Conservation (phyloP, 345 rosid species). For the Salix viminalis region DNA sequence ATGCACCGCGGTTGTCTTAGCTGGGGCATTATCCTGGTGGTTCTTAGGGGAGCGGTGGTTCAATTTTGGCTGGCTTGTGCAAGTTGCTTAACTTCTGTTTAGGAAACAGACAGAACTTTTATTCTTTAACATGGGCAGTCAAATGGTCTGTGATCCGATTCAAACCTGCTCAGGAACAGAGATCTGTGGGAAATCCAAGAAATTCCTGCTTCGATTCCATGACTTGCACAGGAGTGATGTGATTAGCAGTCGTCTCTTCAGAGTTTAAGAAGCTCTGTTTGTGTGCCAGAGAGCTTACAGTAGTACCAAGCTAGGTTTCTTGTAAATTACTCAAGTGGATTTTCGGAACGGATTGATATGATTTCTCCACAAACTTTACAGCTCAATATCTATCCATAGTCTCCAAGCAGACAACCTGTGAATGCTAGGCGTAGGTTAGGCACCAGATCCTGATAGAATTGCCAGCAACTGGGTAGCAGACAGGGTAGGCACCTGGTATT, state of each 20-base stretch:
- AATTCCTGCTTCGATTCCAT: background rate
- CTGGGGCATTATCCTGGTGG: background rate
- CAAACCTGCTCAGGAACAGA: background rate
- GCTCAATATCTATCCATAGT: background rate
- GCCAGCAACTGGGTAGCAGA: background rate
- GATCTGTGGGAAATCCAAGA: background rate
- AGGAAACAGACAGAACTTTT: conserved; percentile 8
- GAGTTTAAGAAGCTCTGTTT: background rate
- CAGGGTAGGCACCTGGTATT: background rate
- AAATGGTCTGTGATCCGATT: background rate
- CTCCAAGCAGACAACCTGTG: background rate
- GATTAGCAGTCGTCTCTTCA: background rate
- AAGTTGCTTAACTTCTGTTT: conserved; percentile 10
- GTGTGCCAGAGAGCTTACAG: background rate
- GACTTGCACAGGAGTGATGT: background rate
- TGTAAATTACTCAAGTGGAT: background rate
- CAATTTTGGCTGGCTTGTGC: background rate
- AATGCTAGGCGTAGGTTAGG: background rate
- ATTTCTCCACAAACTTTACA: background rate
- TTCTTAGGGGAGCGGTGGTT: background rate
- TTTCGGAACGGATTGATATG: background rate
- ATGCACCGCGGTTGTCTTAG: background rate
- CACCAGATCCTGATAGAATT: background rate
- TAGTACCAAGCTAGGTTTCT: background rate
- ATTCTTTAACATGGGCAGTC: background rate